Base-by-base conservation (phyloP, 139 green algal species). In the Dunaliella primolecta region DNA sequence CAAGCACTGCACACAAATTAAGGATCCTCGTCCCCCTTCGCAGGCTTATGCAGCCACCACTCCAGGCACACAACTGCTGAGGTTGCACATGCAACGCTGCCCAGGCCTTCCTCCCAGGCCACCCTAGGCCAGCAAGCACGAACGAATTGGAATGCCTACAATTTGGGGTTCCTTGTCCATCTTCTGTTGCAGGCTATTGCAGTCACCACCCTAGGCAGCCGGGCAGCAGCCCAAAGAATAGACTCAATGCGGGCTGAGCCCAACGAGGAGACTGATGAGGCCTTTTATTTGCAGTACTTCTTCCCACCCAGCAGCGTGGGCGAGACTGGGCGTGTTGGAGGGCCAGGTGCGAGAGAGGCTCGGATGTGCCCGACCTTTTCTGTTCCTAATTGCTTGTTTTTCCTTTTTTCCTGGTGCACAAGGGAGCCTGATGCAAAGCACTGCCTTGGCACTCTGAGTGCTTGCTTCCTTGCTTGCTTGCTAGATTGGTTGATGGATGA, bases 231-330 rank as follows among this genome's bases (percentile, higher is more conserved):
- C 23, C 94, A 96, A 85, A 84, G 85, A 36, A 34, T 91, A 3
- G 95, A 97, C 85, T 84, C 75, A 76, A 94, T 91, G 30, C 84
- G 89, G 27, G 74, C 33, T 24, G 80, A 84, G 20, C 37, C n/a
- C 31, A 81, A 86, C n/a, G 91, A 90, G 31, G 64, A 76, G 25
- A 89, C 90, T 0, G 86, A 90, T 1, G 91, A 93, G 36, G 84
- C 88, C 33, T 99, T 99, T 91, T 99, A 98, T 90, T 93, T 99
- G 85, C 97, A 99, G 90, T 99, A 99, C 90, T 97, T 95, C 91
- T 99, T 99, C 94, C 97, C 97, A 1, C 97, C 96, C 30, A 95
- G 86, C 75, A 95, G 86, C 3, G 97, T 99, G 30, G 97, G 97
- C 0, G 97, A 99, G 90, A 94, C 89, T 7, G 95, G 96, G 0